phyloP scores from a whole-genome alignment of 2,329 filamentous ascomycete genomes.

The Dothideomycetes sp. region DNA sequence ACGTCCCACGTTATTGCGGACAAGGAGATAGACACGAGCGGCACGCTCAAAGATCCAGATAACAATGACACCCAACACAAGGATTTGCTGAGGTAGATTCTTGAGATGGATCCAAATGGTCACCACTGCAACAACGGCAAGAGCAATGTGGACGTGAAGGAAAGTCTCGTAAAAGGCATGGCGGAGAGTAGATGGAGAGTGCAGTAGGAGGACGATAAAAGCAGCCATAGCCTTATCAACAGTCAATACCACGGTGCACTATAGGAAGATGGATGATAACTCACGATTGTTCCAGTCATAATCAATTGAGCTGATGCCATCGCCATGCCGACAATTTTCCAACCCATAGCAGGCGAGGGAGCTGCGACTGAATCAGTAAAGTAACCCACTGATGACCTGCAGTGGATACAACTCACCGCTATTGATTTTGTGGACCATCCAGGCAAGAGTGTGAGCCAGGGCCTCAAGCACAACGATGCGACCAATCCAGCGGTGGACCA shows the following conservation, averaged over 20 bases:
- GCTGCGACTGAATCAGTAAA: neutral
- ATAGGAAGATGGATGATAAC: slow-evolving; percentile 31
- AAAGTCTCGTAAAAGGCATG: slow-evolving; percentile 76
- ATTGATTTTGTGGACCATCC: slow-evolving; percentile 38
- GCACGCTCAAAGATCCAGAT: slow-evolving; percentile 59
- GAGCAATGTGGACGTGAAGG: slow-evolving; percentile 60
- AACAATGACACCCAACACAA: slow-evolving; percentile 53
- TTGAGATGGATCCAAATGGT: slow-evolving; percentile 60
- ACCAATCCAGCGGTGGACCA: slow-evolving; percentile 72
- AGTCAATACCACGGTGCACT: slow-evolving; percentile 32
- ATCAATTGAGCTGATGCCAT: slow-evolving; percentile 41
- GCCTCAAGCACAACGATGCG: slow-evolving; percentile 65
- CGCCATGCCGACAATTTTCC: slow-evolving; percentile 35
- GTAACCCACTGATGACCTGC: neutral
- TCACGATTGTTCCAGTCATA: slow-evolving; percentile 52
- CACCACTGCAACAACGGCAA: slow-evolving; percentile 51
- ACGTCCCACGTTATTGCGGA: slow-evolving; percentile 56
- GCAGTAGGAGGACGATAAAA: slow-evolving; percentile 55
- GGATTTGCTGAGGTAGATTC: slow-evolving; percentile 47
- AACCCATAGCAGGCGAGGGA: slow-evolving; percentile 32
- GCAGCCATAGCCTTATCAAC: slow-evolving; percentile 51
- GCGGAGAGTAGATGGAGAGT: slow-evolving; percentile 60
- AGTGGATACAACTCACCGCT: neutral
- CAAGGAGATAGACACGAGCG: slow-evolving; percentile 49
- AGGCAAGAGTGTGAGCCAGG: slow-evolving; percentile 56